Conservation (phyloP, 1,284 basidiomycete species). For the Dichomitus squalens region DNA sequence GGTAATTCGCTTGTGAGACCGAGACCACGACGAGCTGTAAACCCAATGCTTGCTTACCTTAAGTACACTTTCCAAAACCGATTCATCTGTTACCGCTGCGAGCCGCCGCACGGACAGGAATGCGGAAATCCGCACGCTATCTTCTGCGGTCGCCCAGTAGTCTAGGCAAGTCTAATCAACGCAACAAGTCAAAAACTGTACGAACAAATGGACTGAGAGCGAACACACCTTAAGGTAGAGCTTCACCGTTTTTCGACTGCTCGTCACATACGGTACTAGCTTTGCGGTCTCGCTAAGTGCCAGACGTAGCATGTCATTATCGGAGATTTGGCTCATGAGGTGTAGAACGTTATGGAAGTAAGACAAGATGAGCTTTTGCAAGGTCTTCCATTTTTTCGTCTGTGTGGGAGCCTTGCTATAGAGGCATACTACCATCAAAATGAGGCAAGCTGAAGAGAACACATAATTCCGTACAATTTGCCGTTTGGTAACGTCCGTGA, state of each 20-base stretch:
- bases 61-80: conserved; percentile 83
- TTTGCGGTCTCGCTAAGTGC: conserved; percentile 85
- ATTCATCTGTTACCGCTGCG: conserved; percentile 79
- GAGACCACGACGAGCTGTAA: background rate
- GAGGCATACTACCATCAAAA: background rate
- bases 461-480: conserved; percentile 70
- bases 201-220: background rate
- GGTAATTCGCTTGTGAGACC: background rate
- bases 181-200: too few relatives aligned
- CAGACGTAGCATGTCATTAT: conserved; percentile 67
- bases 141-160: conserved; percentile 82
- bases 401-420: conserved; percentile 76
- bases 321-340: conserved; percentile 78
- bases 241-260: conserved; percentile 83
- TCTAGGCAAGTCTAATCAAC: conserved; percentile 65
- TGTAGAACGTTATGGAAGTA: conserved; percentile 88
- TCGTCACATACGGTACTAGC: conserved; percentile 83
- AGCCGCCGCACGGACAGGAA: conserved; percentile 88
- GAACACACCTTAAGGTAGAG: conserved; percentile 66
- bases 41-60: conserved; percentile 56
- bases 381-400: conserved; percentile 71
- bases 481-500: conserved; percentile 83
- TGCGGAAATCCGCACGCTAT: conserved; percentile 84
- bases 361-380: conserved; percentile 90
- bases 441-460: background rate